Base-by-base conservation (phyloP, 1,284 basidiomycete genomes). In the Exobasidium cylindrosporum region DNA sequence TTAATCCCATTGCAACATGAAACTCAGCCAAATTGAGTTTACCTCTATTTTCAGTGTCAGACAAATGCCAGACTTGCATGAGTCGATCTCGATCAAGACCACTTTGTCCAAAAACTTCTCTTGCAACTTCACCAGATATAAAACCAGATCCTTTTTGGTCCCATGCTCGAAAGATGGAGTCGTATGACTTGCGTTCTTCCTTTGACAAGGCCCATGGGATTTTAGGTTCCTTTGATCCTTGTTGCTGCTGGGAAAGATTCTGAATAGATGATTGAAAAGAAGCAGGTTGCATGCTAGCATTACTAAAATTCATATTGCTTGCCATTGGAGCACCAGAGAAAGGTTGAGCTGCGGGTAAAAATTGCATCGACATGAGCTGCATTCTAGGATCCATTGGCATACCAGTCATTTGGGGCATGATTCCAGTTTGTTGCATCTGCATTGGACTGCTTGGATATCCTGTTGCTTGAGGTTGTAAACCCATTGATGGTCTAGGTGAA, bases 1-100 rank as follows among this genome's bases (percentile, higher is more conserved):
- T 97, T 61, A 98, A 84, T 63, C 91, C 94, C 95, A 99, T 99
- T 0, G 95, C 96, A 60, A 97, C 91, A 79, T 98, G 93, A 81
- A 99, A 99, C 80, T 98, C 95, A 26, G 92, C 90, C 49, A 95
- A 84, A 77, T 97, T 97, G 55, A 79, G 70, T 65, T 79, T 79
- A 45, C 78, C 78, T 11, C 77, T 68, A 59, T 79, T 79, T 62
- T 73, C 68, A 0, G 72, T 68, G 52, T 79, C 78, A 30, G 72
- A 61, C 7, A 79, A 70, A 60, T 78, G 77, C 95, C 96, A 99
- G 68, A 98, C 91, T 76, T 89, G 88, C 70, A 94, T 95, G 29
- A 99, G 83, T 76, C 95, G 91, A 65, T 96, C 91, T 79, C 89
- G 89, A 23, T 87, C 86, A 32, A 98, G 80, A 1, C 93, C 95